Conservation (phyloP, 208 protist genomes). For the Acanthamoeba royreba region DNA sequence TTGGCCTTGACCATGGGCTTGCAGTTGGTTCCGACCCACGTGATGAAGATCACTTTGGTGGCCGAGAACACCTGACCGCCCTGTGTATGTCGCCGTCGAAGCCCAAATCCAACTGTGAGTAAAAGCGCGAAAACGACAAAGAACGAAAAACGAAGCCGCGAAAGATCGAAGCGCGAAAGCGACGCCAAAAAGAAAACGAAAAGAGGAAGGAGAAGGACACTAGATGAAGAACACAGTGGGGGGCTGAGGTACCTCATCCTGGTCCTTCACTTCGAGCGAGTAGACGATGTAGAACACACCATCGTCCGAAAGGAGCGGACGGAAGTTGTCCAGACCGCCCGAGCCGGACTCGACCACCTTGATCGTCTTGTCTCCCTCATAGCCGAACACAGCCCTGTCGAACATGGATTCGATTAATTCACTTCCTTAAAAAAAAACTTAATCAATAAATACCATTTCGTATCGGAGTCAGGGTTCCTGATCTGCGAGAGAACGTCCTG, state of each 20-base stretch:
- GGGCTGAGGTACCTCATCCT: neutral
- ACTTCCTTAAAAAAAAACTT: no score
- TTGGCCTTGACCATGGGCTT: constrained; percentile 45
- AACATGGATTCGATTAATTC: no score
- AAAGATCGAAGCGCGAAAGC: no score
- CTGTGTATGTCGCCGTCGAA: neutral
- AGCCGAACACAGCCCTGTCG: constrained; percentile 22
- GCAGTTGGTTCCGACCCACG: constrained; percentile 41
- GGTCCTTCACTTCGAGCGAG: neutral
- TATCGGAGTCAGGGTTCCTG: neutral
- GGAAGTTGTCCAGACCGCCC: neutral
- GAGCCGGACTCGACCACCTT: neutral
- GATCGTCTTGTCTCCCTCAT: constrained; percentile 20
- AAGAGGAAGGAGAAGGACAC: no score
- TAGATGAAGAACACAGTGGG: no score
- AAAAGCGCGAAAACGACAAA: neutral
- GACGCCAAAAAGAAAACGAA: neutral
- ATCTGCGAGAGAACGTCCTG: neutral
- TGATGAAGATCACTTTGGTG: constrained; percentile 45
- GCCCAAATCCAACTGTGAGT: neutral
- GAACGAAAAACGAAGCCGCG: no score
- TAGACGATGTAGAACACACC: neutral
- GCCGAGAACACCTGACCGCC: neutral
- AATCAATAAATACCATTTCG: constrained; percentile 10
- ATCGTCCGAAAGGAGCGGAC: neutral